A percentile compares a stretch with the other conserved stretches of the same genome.
Evolutionary conservation across 495 filamentous ascomycete genomes (phyloP).

Genomic region (Talaromyces trachyspermus): DNA sequence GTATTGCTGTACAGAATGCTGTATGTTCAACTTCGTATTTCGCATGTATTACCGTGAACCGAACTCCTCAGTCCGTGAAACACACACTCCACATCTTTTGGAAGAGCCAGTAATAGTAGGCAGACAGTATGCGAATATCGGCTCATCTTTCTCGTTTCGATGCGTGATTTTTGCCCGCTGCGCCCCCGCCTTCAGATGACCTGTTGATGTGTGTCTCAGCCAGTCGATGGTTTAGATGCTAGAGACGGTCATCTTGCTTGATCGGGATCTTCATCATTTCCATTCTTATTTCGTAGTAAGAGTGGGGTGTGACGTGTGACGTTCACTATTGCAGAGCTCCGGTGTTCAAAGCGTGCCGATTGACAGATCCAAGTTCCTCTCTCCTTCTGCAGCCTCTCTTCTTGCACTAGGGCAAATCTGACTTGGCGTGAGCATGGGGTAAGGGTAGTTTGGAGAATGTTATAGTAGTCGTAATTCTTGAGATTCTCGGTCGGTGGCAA

Average conservation of each 20-base stretch:
- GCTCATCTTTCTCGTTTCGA: neutral
- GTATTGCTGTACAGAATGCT: neutral
- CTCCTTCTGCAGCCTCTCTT: too few species aligned
- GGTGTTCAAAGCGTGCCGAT: too few species aligned
- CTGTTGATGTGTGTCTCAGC: neutral
- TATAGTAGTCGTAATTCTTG: too few species aligned
- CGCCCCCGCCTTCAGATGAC: neutral
- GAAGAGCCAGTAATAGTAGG: neutral
- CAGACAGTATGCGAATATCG: neutral
- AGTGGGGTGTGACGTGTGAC: too few species aligned
- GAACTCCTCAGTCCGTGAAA: too few species aligned
- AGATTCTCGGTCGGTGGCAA: too few species aligned
- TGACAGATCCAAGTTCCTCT: neutral
- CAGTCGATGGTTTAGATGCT: neutral
- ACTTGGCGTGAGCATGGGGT: too few species aligned
- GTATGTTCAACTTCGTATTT: neutral
- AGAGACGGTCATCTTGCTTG: neutral
- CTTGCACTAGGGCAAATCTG: too few species aligned
- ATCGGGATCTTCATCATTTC: neutral
- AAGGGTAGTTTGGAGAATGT: too few species aligned
- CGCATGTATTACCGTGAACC: neutral
- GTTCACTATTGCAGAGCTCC: too few species aligned
- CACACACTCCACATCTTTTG: too few species aligned
- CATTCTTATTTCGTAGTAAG: neutral
- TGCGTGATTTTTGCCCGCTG: constrained; percentile 1